A percentile compares a stretch with the other conserved stretches of the same genome.
Evolutionary conservation across 179 eudicot genomes (phyloP).

Genomic region (Spinacia oleracea): DNA sequence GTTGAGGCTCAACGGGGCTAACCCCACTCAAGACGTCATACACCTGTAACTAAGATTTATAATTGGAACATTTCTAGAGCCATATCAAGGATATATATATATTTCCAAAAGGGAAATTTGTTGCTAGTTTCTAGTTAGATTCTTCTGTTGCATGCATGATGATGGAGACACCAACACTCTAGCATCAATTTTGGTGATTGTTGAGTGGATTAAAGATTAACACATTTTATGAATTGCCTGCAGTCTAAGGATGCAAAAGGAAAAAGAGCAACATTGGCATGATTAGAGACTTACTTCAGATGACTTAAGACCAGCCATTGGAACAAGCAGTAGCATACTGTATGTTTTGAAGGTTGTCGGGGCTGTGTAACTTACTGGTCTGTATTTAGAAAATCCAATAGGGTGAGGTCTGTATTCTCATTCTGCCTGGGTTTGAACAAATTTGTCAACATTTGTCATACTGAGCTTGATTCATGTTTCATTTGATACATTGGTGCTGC

Average conservation of each 20-base stretch:
- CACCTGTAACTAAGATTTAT: too few species aligned
- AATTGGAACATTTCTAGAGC: too few species aligned
- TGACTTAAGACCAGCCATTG: background rate
- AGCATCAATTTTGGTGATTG: background rate
- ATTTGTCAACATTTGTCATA: too few species aligned
- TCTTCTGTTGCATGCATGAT: background rate
- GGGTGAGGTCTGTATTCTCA: too few species aligned
- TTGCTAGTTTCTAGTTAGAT: background rate
- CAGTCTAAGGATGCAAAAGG: constrained; percentile 96
- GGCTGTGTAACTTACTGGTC: too few species aligned
- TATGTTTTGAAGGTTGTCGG: background rate
- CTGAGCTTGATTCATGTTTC: background rate
- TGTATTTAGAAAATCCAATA: too few species aligned
- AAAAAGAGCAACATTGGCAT: constrained; percentile 92
- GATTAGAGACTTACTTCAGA: background rate
- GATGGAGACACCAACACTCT: background rate
- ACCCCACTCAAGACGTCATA: background rate
- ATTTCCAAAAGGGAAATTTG: too few species aligned
- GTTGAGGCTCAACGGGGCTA: background rate
- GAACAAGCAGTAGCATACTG: background rate
- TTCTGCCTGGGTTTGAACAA: too few species aligned
- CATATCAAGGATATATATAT: background rate
- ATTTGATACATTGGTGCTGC: background rate
- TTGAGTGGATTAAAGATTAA: background rate
- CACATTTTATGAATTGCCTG: constrained; percentile 20